A percentile compares a stretch with the other conserved stretches of the same genome.
Evolutionary conservation across 1,284 basidiomycete species (phyloP).

Genomic region (Malassezia equina): DNA sequence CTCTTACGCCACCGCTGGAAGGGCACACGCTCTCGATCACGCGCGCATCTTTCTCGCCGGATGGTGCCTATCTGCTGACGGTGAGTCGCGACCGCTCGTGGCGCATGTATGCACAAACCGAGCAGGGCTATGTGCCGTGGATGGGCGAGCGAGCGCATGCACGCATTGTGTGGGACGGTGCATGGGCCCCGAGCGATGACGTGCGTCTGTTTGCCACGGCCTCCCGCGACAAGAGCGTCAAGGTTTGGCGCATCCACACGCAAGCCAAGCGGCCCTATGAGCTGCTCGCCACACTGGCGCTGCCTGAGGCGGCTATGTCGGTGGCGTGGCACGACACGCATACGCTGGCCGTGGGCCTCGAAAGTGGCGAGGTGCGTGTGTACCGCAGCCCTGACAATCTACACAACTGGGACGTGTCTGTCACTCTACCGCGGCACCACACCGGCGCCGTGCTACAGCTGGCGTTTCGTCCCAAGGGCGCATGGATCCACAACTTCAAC

Average conservation of each 20-base stretch:
- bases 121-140: constrained; percentile 21
- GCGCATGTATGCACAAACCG: constrained; percentile 60
- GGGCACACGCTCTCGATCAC: constrained; percentile 88
- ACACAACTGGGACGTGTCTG: constrained; percentile 15
- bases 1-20: constrained; percentile 57
- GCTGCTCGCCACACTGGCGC: constrained; percentile 20
- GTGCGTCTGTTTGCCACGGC: constrained; percentile 71
- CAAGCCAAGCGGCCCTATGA: constrained; percentile 17
- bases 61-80: constrained; percentile 67
- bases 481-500: constrained; percentile 21
- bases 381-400: constrained; percentile 47
- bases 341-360: constrained; percentile 78
- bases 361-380: constrained; percentile 78
- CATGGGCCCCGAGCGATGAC: constrained; percentile 59
- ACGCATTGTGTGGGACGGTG: constrained; percentile 89
- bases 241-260: constrained; percentile 24
- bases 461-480: constrained; percentile 28
- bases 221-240: constrained; percentile 85
- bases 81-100: constrained; percentile 86
- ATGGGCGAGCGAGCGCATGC: constrained; percentile 65
- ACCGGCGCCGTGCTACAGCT: constrained; percentile 34
- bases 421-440: constrained; percentile 24
- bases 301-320: constrained; percentile 25
- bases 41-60: constrained; percentile 72
- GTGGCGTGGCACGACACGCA: constrained; percentile 22